A percentile compares a stretch with the other conserved stretches of the same genome.
Conservation (phyloP, 2,329 filamentous ascomycete species). For the Coniochaeta pulveracea region DNA sequence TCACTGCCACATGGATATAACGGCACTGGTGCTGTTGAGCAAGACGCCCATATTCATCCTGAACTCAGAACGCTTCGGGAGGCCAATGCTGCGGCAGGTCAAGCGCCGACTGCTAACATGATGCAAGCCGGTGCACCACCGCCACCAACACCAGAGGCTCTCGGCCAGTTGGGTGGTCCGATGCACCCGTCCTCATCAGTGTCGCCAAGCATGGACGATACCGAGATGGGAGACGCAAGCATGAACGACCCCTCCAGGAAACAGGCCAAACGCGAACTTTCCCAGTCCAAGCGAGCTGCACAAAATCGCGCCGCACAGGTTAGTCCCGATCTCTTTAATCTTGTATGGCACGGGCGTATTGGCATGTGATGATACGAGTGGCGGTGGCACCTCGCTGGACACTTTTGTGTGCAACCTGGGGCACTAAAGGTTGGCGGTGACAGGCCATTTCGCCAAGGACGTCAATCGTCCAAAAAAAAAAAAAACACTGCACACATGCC, state of each 20-base stretch:
- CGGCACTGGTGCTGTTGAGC: constrained; percentile 21
- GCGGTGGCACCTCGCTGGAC: too few relatives aligned
- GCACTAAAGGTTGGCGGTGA: too few relatives aligned
- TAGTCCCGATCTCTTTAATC: constrained; percentile 20
- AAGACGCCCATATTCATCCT: constrained; percentile 36
- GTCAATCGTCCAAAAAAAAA: too few relatives aligned
- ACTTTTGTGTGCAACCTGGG: too few relatives aligned
- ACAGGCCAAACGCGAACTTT: constrained; percentile 83
- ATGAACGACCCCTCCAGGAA: constrained; percentile 45
- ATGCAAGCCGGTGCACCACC: constrained; percentile 18
- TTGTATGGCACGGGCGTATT: too few relatives aligned
- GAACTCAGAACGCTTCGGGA: constrained; percentile 26
- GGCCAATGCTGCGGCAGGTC: constrained; percentile 8
- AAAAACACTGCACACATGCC: too few relatives aligned
- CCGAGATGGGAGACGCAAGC: constrained; percentile 20
- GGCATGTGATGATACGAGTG: too few relatives aligned
- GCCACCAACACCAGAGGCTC: constrained; percentile 8
- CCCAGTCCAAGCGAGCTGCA: constrained; percentile 89
- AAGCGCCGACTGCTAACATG: constrained; percentile 19
- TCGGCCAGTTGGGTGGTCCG: constrained; percentile 1
- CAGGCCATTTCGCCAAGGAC: too few relatives aligned
- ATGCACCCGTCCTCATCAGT: not conserved
- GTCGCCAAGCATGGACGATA: constrained; percentile 14
- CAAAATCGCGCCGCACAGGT: constrained; percentile 97
- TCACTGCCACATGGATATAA: constrained; percentile 31